Conservation (phyloP, 768 basidiomycete species). For the Russula abietina region DNA sequence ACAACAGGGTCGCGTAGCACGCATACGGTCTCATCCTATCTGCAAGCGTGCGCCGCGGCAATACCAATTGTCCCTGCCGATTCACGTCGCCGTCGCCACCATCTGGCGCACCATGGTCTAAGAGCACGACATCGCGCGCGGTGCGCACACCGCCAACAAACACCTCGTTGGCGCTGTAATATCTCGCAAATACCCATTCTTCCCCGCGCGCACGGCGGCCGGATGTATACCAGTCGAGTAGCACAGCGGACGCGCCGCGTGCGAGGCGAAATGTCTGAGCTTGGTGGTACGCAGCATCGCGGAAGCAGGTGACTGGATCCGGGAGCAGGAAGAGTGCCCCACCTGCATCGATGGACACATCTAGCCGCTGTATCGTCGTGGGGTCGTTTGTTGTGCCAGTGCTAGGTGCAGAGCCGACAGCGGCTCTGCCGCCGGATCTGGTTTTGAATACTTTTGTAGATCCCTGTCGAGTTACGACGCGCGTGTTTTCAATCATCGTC, state of each 20-base stretch:
- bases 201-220: slow-evolving; percentile 80
- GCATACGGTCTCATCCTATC: slow-evolving; percentile 73
- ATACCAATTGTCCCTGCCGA: slow-evolving; percentile 16
- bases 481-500: background rate
- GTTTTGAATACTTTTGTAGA: slow-evolving; percentile 93
- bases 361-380: slow-evolving; percentile 58
- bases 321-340: slow-evolving; percentile 77
- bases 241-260: slow-evolving; percentile 52
- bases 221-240: slow-evolving; percentile 90
- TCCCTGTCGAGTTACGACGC: slow-evolving; percentile 46
- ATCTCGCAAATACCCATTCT: slow-evolving; percentile 83
- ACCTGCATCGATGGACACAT: slow-evolving; percentile 45
- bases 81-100: background rate
- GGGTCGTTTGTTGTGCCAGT: background rate
- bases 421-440: slow-evolving; percentile 54
- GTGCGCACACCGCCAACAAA: slow-evolving; percentile 57
- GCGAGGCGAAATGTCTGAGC: slow-evolving; percentile 70
- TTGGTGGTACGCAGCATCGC: slow-evolving; percentile 75
- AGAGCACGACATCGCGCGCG: slow-evolving; percentile 70
- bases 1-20: slow-evolving; percentile 83
- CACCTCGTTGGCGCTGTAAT: slow-evolving; percentile 82
- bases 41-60: slow-evolving; percentile 44
- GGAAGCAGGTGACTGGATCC: slow-evolving; percentile 91
- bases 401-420: slow-evolving; percentile 28
- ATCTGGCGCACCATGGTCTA: slow-evolving; percentile 41